Evolutionary conservation across 768 basidiomycete species (phyloP), one percentile per base, ranked within the genome.

Genomic region (Nidularia pulvinata): DNA sequence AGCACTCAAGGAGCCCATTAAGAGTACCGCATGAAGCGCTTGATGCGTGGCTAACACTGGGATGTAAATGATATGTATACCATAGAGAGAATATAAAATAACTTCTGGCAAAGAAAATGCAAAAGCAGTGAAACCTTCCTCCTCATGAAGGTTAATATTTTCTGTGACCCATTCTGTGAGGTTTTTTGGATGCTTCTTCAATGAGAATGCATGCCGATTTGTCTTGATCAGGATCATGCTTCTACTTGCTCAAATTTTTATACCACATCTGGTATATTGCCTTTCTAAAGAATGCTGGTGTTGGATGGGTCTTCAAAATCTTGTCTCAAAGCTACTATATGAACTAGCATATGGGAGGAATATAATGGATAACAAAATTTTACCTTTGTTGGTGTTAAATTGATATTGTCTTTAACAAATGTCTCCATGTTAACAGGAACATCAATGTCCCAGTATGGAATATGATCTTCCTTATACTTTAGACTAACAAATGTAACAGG

Each of bases 71-170:
- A 25, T 25, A 25, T 25, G 25, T 25, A n/a, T n/a, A n/a, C n/a
- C n/a, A 25, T 25, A 25, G 25, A 25, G 25, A 25, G 25, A 25
- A 25, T 25, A 25, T 25, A 25, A 25, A n/a, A n/a, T n/a, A n/a
- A n/a, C n/a, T n/a, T n/a, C n/a, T n/a, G n/a, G n/a, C n/a, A 71
- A 51, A 4, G 62, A 46, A 55, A 69, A 71, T 1, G 61, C 64
- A 14, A 72, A 37, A 3, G 61, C 62, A 1, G 46, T 59, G 43
- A 60, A 60, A 0, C 67, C 67, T 13, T n/a, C n/a, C n/a, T 50
- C 50, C 7, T 55, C 34, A 0, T 32, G 45, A 13, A 55, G 33
- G 33, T 16, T n/a, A n/a, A 49, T 49, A 25, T 49, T 33, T 33
- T 9, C 14, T 61, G 52, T 1, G 51, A 46, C 46, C 44, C 13